These are phyloP conservation scores for Chamaecrista fasciculata DNA, from an alignment of 306 rosid genomes.

Conservation along the genomic window DNA sequence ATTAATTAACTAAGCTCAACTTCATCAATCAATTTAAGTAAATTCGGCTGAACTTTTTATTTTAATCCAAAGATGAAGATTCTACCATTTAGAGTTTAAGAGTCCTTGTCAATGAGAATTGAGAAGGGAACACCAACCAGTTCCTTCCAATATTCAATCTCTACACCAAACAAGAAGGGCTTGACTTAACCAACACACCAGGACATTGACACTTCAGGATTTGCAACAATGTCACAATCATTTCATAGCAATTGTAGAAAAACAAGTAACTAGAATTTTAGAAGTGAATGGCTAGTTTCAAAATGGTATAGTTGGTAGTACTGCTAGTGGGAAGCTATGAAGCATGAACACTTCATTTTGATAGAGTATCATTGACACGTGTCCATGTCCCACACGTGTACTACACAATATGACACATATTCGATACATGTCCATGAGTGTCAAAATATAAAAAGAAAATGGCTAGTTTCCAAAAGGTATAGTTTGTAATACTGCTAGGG, in stretches of 20 bases:
- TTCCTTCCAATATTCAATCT: neutral
- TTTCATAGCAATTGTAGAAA: neutral
- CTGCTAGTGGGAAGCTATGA: too few relatives aligned
- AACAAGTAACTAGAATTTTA: neutral
- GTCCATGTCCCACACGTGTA: too few relatives aligned
- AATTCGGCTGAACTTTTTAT: neutral
- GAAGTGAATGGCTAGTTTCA: neutral
- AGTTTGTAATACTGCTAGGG: neutral
- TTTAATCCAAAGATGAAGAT: neutral
- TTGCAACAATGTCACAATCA: slow-evolving; percentile 1
- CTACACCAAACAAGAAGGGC: neutral
- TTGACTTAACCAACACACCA: neutral
- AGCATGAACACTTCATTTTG: too few relatives aligned
- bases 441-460: too few relatives aligned
- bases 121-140: neutral
- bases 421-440: too few relatives aligned
- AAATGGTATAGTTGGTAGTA: neutral
- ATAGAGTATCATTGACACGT: too few relatives aligned
- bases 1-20: neutral
- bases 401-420: too few relatives aligned
- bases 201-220: neutral
- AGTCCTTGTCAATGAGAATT: too few relatives aligned
- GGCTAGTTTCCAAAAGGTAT: neutral
- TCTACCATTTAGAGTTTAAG: neutral
- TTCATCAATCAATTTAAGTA: neutral